Percentiles rank a stretch among this genome's conserved stretches.
Evolutionary conservation across 768 basidiomycete species (phyloP).

Genomic region (Pleurotus djamor): DNA sequence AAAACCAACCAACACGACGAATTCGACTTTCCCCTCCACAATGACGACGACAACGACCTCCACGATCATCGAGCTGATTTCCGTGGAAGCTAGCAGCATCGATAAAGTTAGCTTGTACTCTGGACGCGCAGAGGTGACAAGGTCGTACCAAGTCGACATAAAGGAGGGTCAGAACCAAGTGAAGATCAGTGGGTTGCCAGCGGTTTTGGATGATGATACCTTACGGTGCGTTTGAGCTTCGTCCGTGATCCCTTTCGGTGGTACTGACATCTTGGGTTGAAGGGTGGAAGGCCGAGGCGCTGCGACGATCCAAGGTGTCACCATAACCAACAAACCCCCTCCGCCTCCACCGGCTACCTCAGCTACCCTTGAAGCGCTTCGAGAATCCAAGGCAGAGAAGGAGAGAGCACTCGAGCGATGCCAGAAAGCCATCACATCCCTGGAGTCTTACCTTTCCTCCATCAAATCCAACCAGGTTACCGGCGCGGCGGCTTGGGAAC

Average conservation of each 20-base stretch:
- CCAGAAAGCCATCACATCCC: conserved; percentile 16
- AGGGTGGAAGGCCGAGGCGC: conserved; percentile 32
- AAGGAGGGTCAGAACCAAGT: conserved; percentile 30
- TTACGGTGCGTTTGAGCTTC: conserved; percentile 20
- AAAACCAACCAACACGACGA: too few relatives aligned
- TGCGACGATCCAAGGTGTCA: conserved; percentile 34
- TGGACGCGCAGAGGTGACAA: conserved; percentile 30
- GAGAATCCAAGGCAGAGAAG: conserved; percentile 11
- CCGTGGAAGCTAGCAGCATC: conserved; percentile 26
- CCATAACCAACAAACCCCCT: conserved; percentile 17
- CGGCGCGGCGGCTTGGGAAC: conserved; percentile 11
- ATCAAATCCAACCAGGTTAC: conserved; percentile 22
- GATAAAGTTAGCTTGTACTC: conserved; percentile 30
- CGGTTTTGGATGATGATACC: conserved; percentile 22
- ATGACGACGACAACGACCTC: too few relatives aligned
- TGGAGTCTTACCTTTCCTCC: conserved; percentile 24
- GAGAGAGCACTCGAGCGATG: conserved; percentile 20
- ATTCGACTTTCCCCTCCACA: too few relatives aligned
- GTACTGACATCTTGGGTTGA: not conserved
- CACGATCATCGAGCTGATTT: conserved; percentile 18
- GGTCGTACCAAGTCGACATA: conserved; percentile 27
- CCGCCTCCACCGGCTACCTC: conserved; percentile 15
- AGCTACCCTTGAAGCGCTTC: conserved; percentile 16
- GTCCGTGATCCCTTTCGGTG: too few relatives aligned
- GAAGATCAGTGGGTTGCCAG: conserved; percentile 28